Conservation (phyloP, 495 filamentous ascomycete genomes). For the Penicillium egyptiacum region DNA sequence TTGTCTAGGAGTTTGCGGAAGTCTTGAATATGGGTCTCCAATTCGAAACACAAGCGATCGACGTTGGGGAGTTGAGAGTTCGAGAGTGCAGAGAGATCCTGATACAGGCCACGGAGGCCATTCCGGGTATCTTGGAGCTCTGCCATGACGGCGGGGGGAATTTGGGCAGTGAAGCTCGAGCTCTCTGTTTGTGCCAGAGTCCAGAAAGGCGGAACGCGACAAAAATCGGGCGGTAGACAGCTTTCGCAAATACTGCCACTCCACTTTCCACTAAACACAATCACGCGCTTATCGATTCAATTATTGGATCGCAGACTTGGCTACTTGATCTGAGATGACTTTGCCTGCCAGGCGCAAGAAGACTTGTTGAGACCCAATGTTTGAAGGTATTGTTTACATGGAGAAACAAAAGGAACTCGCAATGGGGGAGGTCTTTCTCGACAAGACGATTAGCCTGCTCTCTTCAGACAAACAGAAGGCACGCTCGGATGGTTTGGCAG, state of each 20-base stretch:
- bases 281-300: constrained; percentile 8
- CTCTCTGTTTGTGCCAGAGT: constrained; percentile 40
- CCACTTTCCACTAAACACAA: constrained; percentile 15
- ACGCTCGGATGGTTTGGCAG: constrained; percentile 51
- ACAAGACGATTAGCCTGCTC: constrained; percentile 42
- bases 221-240: constrained; percentile 39
- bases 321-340: neutral
- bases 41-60: constrained; percentile 61
- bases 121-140: constrained; percentile 62
- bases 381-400: no score
- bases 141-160: constrained; percentile 39
- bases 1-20: constrained; percentile 80
- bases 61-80: constrained; percentile 60
- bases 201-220: constrained; percentile 44
- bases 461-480: constrained; percentile 56
- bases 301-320: neutral
- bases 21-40: constrained; percentile 67
- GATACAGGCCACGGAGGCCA: constrained; percentile 71
- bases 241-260: constrained; percentile 12
- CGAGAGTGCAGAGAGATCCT: constrained; percentile 69
- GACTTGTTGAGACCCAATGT: neutral
- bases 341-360: neutral
- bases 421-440: constrained; percentile 42
- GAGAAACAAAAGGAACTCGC: neutral
- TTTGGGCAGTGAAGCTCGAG: constrained; percentile 24